phyloP scores from a whole-genome alignment of 176 grass and related monocot genomes.

The Oryza coarctata region DNA sequence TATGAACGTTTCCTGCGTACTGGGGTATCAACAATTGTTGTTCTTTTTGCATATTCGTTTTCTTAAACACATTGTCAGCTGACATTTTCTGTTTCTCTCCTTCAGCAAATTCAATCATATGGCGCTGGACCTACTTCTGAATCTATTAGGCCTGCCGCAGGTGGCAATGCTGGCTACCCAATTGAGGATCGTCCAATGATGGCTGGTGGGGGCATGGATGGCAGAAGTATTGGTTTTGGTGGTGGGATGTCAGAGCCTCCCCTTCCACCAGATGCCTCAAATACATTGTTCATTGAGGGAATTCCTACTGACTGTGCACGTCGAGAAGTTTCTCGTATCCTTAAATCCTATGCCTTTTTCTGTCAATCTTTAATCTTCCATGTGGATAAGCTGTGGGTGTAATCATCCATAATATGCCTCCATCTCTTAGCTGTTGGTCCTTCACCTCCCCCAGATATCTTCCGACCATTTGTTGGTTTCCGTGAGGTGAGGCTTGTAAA shows the following conservation, averaged over 20 bases:
- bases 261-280: constrained; percentile 80
- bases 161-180: constrained; percentile 57
- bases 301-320: constrained; percentile 66
- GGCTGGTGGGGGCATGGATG: constrained; percentile 50
- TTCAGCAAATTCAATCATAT: constrained; percentile 61
- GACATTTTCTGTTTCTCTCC: not conserved
- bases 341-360: constrained; percentile 26
- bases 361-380: not conserved
- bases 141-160: constrained; percentile 49
- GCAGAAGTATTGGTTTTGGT: constrained; percentile 58
- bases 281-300: constrained; percentile 79
- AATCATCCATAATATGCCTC: not conserved
- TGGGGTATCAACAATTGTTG: constrained; percentile 46
- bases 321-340: constrained; percentile 92
- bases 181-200: constrained; percentile 62
- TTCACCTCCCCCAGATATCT: constrained; percentile 59
- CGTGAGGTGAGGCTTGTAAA: constrained; percentile 80
- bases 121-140: constrained; percentile 38
- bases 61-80: constrained; percentile 15
- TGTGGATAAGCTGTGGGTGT: not conserved
- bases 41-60: not conserved
- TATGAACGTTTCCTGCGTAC: constrained; percentile 78
- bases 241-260: constrained; percentile 57
- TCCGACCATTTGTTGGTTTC: constrained; percentile 86
- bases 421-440: constrained; percentile 38